phyloP scores from a whole-genome alignment of 192 early-diverging fungal genomes.

The Coemansia nantahalensis region DNA sequence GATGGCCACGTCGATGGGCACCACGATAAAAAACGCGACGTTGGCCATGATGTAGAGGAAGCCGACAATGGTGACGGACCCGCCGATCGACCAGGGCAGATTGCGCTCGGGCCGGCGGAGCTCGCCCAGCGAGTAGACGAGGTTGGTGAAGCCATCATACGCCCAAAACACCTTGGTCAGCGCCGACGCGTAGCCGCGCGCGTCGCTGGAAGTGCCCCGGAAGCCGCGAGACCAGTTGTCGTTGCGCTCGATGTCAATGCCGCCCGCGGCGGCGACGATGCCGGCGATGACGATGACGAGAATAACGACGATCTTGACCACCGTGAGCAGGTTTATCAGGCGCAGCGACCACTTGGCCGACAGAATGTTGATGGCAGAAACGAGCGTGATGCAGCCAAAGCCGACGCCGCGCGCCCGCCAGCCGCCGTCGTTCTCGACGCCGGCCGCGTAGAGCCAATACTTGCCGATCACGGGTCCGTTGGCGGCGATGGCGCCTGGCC shows the following conservation, averaged over 20 bases:
- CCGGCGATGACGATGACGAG: slow-evolving; percentile 67
- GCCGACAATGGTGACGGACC: slow-evolving; percentile 68
- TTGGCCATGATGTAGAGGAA: slow-evolving; percentile 77
- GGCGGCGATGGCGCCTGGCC: slow-evolving; percentile 55
- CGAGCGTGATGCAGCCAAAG: slow-evolving; percentile 55
- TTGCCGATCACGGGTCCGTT: slow-evolving; percentile 55
- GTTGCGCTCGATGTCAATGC: slow-evolving; percentile 26
- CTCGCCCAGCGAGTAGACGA: slow-evolving; percentile 81
- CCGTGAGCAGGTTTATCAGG: slow-evolving; percentile 70
- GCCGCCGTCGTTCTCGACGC: slow-evolving; percentile 13
- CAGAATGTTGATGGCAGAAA: slow-evolving; percentile 66
- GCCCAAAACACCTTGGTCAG: slow-evolving; percentile 58
- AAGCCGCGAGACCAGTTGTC: slow-evolving; percentile 61
- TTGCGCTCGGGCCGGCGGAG: slow-evolving; percentile 79
- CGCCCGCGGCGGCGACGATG: slow-evolving; percentile 62
- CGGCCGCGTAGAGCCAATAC: slow-evolving; percentile 56
- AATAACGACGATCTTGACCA: slow-evolving; percentile 67
- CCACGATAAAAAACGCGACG: slow-evolving; percentile 76
- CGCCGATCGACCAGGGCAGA: slow-evolving; percentile 74
- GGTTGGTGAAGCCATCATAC: slow-evolving; percentile 68
- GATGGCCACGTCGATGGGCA: slow-evolving; percentile 65
- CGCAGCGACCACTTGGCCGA: slow-evolving; percentile 64
- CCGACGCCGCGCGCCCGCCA: slow-evolving; percentile 59
- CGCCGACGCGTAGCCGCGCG: slow-evolving; percentile 49
- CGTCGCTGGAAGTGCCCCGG: slow-evolving; percentile 57